phyloP scores from a whole-genome alignment of 2,329 filamentous ascomycete genomes.

The Penicillium sp. region DNA sequence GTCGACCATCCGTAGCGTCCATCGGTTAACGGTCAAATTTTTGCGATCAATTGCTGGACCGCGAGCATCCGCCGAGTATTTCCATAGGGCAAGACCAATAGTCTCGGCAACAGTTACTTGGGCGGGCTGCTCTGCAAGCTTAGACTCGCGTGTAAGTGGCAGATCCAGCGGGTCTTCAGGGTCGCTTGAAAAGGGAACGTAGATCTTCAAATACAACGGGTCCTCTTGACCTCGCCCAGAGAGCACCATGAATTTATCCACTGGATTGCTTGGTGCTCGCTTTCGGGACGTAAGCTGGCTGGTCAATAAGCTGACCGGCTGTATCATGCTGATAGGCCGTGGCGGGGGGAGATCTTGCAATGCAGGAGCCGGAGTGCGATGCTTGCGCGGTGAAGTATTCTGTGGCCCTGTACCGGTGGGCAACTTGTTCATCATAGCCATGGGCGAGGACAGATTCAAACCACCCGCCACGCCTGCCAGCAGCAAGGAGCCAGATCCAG shows the following conservation, averaged over 20 bases:
- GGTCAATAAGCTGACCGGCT: constrained; percentile 50
- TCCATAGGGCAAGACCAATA: constrained; percentile 55
- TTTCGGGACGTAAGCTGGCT: constrained; percentile 51
- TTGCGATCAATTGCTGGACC: constrained; percentile 46
- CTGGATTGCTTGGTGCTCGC: constrained; percentile 50
- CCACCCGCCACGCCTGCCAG: constrained; percentile 42
- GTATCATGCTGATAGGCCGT: constrained; percentile 52
- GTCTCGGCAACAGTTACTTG: constrained; percentile 53
- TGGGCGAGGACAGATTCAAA: constrained; percentile 45
- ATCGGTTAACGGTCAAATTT: constrained; percentile 53
- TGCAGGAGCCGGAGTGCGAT: constrained; percentile 39
- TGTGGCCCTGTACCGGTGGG: constrained; percentile 28
- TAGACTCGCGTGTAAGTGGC: constrained; percentile 48
- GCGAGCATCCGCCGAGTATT: constrained; percentile 51
- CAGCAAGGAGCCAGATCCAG: constrained; percentile 48
- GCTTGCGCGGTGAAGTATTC: constrained; percentile 46
- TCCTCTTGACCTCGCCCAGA: constrained; percentile 54
- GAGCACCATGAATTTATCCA: constrained; percentile 52
- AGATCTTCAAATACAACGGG: constrained; percentile 56
- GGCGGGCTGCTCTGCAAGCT: constrained; percentile 42
- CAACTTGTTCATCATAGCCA: constrained; percentile 37
- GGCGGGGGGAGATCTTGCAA: constrained; percentile 53
- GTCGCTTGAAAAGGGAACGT: constrained; percentile 51
- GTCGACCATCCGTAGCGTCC: constrained; percentile 60
- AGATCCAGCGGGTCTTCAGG: constrained; percentile 51